A percentile compares a stretch with the other conserved stretches of the same genome.
Evolutionary conservation across 169 alveolate species (phyloP).

Genomic region (Plasmodium coatneyi): DNA sequence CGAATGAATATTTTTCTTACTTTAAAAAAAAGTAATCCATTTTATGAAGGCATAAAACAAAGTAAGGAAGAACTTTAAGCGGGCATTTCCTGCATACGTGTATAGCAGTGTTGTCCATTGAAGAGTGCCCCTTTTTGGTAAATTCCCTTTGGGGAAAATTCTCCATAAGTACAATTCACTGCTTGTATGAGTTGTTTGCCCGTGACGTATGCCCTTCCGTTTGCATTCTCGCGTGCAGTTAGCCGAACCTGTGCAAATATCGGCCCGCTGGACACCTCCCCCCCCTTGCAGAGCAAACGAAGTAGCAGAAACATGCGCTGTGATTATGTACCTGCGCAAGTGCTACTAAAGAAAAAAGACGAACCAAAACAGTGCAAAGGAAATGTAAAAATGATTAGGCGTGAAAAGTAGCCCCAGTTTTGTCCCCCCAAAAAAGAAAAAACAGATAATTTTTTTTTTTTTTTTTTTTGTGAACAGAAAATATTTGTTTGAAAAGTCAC

Average conservation of each 20-base stretch:
- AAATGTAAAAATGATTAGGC: neutral
- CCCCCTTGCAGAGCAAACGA: neutral
- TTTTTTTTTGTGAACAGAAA: neutral
- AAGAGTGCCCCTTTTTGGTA: neutral
- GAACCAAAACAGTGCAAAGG: neutral
- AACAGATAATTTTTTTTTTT: neutral
- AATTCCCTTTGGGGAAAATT: neutral
- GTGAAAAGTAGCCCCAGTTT: neutral
- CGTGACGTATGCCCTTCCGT: neutral
- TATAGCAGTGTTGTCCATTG: neutral
- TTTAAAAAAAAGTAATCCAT: constrained; percentile 52
- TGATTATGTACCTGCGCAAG: neutral
- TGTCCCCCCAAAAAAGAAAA: neutral
- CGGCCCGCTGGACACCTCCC: neutral
- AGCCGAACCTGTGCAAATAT: neutral
- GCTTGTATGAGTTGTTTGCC: neutral
- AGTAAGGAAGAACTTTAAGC: constrained; percentile 5
- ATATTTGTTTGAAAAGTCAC: neutral
- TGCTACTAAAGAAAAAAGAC: neutral
- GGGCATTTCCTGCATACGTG: neutral
- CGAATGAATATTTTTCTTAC: constrained; percentile 75
- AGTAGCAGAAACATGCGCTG: neutral
- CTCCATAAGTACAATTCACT: neutral
- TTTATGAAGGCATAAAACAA: constrained; percentile 20
- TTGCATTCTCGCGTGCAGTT: neutral